Evolutionary conservation across 2,329 filamentous ascomycete genomes (phyloP).

Genomic region (Phaeosphaeriaceae sp.): DNA sequence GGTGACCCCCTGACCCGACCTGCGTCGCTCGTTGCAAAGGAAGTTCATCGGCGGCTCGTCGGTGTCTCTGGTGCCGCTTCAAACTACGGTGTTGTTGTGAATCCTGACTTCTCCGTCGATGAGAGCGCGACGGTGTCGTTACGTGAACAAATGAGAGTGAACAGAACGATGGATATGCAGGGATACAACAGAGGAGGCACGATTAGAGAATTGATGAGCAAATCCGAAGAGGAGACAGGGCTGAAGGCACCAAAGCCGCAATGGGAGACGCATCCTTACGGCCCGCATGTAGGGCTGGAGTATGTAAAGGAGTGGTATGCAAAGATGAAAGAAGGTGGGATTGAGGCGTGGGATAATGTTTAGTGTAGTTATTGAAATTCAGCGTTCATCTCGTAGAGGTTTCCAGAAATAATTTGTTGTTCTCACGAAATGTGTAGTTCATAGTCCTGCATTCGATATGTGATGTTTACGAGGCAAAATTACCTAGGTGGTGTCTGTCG

Average conservation of each 20-base stretch:
- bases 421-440: too few relatives aligned
- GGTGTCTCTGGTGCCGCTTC: constrained; percentile 50
- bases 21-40: constrained; percentile 52
- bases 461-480: too few relatives aligned
- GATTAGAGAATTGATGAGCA: constrained; percentile 47
- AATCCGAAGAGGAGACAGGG: constrained; percentile 52
- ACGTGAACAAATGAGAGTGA: constrained; percentile 38
- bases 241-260: constrained; percentile 51
- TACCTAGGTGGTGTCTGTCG: too few relatives aligned
- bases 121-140: constrained; percentile 45
- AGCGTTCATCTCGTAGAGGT: too few relatives aligned
- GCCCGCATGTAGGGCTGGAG: constrained; percentile 51
- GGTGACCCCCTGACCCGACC: constrained; percentile 56
- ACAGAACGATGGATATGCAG: constrained; percentile 21
- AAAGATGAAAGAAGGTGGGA: constrained; percentile 40
- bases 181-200: constrained; percentile 51
- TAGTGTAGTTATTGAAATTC: constrained; percentile 1
- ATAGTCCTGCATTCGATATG: too few relatives aligned
- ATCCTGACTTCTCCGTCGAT: constrained; percentile 47
- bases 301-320: constrained; percentile 56
- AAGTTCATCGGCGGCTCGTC: constrained; percentile 55
- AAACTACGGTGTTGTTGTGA: constrained; percentile 57
- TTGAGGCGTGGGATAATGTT: constrained; percentile 28
- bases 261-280: constrained; percentile 55
- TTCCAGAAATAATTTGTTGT: too few relatives aligned